Evolutionary conservation across 257 asterid species (phyloP).

Genomic region (Gardenia jasminoides): DNA sequence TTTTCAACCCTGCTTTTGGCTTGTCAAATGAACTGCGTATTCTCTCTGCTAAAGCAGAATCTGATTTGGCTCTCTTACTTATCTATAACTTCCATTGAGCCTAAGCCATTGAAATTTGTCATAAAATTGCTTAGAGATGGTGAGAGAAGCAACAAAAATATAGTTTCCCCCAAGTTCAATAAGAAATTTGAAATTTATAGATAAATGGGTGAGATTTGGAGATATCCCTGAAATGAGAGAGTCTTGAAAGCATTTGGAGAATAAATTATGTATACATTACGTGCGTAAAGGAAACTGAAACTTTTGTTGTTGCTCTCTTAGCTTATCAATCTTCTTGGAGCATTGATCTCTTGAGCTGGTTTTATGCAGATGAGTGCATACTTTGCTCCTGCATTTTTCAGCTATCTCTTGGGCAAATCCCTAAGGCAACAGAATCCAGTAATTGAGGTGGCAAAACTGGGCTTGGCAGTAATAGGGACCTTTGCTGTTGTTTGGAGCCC

Average conservation of each 20-base stretch:
- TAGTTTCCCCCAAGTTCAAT: not conserved
- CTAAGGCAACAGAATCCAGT: conserved; percentile 61
- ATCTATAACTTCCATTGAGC: not conserved
- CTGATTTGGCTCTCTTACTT: not conserved
- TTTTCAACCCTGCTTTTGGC: not conserved
- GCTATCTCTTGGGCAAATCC: conserved; percentile 87
- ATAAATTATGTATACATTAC: not conserved
- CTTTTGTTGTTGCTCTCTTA: not conserved
- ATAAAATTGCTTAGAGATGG: not conserved
- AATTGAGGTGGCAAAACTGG: conserved; percentile 65
- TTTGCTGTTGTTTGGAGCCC: conserved; percentile 89
- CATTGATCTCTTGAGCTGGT: conserved; percentile 1
- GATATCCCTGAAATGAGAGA: not conserved
- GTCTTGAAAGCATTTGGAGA: not conserved
- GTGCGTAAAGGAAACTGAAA: not conserved
- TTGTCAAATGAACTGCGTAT: not conserved
- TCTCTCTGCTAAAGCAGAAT: not conserved
- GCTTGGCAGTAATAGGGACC: conserved; percentile 79
- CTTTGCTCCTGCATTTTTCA: conserved; percentile 91
- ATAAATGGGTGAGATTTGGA: not conserved
- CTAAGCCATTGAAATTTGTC: not conserved
- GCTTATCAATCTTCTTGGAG: conserved; percentile 4
- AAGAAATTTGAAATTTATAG: not conserved
- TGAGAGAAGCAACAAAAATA: not conserved
- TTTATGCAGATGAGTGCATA: conserved; percentile 85